phyloP scores from a whole-genome alignment of 2,329 filamentous ascomycete species.

The Calonectria hongkongensis region DNA sequence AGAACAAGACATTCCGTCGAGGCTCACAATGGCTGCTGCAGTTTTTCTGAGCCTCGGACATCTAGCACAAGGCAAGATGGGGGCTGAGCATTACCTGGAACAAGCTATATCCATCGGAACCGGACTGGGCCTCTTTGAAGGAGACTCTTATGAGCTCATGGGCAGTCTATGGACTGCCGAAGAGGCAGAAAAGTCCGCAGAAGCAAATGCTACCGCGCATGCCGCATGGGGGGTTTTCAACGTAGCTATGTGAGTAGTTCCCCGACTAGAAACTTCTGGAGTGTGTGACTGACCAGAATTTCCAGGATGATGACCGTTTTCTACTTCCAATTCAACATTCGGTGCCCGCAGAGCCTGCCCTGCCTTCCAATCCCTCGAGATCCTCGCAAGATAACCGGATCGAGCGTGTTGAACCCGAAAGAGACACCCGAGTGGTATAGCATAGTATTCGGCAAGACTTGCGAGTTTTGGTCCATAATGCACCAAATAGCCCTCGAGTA shows the following conservation, averaged over 20 bases:
- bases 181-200: not conserved
- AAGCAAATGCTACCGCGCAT: slow-evolving; percentile 23
- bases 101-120: not conserved
- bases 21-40: slow-evolving; percentile 27
- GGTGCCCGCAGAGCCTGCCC: not conserved
- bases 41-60: slow-evolving; percentile 32
- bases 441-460: slow-evolving; percentile 8
- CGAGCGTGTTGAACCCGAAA: not conserved
- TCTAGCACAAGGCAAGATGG: slow-evolving; percentile 20
- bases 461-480: slow-evolving; percentile 61
- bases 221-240: slow-evolving; percentile 34
- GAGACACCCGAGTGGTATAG: not conserved
- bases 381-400: not conserved
- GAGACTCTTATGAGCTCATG: not conserved
- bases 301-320: slow-evolving; percentile 30
- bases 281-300: not conserved
- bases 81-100: not conserved
- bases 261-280: not conserved
- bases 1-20: not conserved
- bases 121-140: slow-evolving; percentile 6
- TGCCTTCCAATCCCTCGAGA: slow-evolving; percentile 13
- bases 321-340: slow-evolving; percentile 20
- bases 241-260: slow-evolving; percentile 19
- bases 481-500: slow-evolving; percentile 58
- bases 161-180: not conserved